Conservation (phyloP, 2,329 filamentous ascomycete species). For the Penicillium aurantiogriseum region DNA sequence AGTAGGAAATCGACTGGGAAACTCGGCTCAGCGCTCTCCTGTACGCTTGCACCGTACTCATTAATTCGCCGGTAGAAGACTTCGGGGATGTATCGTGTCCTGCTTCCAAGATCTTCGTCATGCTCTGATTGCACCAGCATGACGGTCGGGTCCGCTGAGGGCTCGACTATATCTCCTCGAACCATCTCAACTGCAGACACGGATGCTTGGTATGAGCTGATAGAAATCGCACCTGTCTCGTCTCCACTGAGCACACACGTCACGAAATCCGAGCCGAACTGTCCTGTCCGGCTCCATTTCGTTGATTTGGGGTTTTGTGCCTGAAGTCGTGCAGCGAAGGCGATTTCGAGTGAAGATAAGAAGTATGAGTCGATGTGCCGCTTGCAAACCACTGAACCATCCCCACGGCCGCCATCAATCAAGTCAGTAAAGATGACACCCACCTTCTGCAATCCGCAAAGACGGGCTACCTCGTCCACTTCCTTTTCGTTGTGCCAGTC, state of each 20-base stretch:
- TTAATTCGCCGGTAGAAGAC: constrained; percentile 96
- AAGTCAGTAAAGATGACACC: constrained; percentile 96
- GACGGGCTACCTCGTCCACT: constrained; percentile 73
- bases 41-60: constrained; percentile 93
- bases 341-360: constrained; percentile 86
- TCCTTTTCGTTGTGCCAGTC: constrained; percentile 83
- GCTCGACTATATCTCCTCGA: constrained; percentile 87
- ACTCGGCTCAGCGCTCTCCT: constrained; percentile 92
- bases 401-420: constrained; percentile 72
- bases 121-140: constrained; percentile 95
- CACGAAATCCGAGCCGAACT: constrained; percentile 94
- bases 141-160: constrained; percentile 84
- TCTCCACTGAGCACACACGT: constrained; percentile 96
- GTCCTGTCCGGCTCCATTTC: constrained; percentile 95
- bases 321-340: constrained; percentile 84
- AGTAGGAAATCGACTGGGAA: constrained; percentile 97
- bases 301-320: constrained; percentile 83
- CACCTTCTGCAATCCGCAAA: constrained; percentile 83
- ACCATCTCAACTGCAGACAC: constrained; percentile 98
- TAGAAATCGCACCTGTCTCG: constrained; percentile 79
- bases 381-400: constrained; percentile 90
- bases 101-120: constrained; percentile 67
- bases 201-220: constrained; percentile 91
- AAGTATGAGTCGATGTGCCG: constrained; percentile 94
- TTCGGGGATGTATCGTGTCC: constrained; percentile 88